Evolutionary conservation across 2,329 filamentous ascomycete genomes (phyloP).

Genomic region (Xylaria digitata): DNA sequence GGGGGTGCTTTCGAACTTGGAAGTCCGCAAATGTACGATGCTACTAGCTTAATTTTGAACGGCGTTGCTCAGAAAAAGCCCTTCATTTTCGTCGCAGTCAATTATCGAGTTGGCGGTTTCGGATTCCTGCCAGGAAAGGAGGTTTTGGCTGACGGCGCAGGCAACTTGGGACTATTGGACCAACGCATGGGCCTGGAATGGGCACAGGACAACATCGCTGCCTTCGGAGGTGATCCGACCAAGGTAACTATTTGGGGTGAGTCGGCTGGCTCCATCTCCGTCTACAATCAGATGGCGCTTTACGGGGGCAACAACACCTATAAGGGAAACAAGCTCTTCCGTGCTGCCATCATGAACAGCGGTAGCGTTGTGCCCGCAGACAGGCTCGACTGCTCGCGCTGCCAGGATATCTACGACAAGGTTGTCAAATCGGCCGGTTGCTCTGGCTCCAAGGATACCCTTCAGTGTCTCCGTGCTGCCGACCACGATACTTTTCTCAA

Average conservation of each 20-base stretch:
- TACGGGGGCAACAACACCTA: slow-evolving; percentile 79
- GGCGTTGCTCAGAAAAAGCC: slow-evolving; percentile 66
- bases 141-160: slow-evolving; percentile 72
- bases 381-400: slow-evolving; percentile 72
- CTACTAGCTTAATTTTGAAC: slow-evolving; percentile 57
- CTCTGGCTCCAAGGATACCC: slow-evolving; percentile 63
- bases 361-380: slow-evolving; percentile 72
- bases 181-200: slow-evolving; percentile 79
- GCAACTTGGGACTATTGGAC: slow-evolving; percentile 79
- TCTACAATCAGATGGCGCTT: slow-evolving; percentile 79
- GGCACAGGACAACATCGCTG: slow-evolving; percentile 80
- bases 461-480: slow-evolving; percentile 73
- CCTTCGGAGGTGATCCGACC: slow-evolving; percentile 82
- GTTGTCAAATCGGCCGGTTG: slow-evolving; percentile 73
- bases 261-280: slow-evolving; percentile 76
- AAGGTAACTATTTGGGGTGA: slow-evolving; percentile 86
- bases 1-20: slow-evolving; percentile 72
- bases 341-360: slow-evolving; percentile 81
- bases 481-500: slow-evolving; percentile 70
- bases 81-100: slow-evolving; percentile 80
- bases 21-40: slow-evolving; percentile 63
- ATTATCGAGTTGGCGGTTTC: slow-evolving; percentile 80
- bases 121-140: slow-evolving; percentile 79
- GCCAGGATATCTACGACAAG: slow-evolving; percentile 71
- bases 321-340: slow-evolving; percentile 80